phyloP scores from a whole-genome alignment of 345 rosid genomes.

The Murraya koenigii region DNA sequence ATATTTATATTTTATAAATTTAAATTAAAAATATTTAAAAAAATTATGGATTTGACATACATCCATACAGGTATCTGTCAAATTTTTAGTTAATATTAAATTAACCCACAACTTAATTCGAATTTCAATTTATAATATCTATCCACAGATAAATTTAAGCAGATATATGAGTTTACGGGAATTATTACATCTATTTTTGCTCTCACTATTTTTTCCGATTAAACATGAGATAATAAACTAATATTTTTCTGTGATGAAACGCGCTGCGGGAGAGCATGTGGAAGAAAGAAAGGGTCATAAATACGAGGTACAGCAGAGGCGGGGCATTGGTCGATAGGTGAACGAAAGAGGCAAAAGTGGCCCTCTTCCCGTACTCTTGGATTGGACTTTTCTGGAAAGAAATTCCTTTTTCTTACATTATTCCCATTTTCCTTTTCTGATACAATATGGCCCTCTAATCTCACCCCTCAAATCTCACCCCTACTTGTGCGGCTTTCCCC shows the following conservation, averaged over 20 bases:
- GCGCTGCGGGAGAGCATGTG: constrained; percentile 25
- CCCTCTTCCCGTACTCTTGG: constrained; percentile 82
- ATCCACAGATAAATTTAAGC: too few species aligned
- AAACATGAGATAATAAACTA: too few species aligned
- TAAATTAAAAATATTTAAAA: too few species aligned
- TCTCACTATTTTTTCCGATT: too few species aligned
- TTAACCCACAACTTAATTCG: too few species aligned
- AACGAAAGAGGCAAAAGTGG: constrained; percentile 54
- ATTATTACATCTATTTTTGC: too few species aligned
- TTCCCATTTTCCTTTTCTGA: constrained; percentile 70
- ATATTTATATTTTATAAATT: too few species aligned
- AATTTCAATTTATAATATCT: too few species aligned
- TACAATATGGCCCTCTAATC: constrained; percentile 16
- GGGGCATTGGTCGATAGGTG: constrained; percentile 40
- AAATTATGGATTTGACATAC: too few species aligned
- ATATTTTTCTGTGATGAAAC: background rate
- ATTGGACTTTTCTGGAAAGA: constrained; percentile 86
- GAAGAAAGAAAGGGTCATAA: constrained; percentile 12
- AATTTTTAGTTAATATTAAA: too few species aligned
- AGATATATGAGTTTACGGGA: too few species aligned
- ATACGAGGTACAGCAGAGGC: constrained; percentile 48
- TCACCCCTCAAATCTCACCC: background rate
- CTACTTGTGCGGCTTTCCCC: background rate
- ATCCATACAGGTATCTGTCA: too few species aligned
- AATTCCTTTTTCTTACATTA: constrained; percentile 75